Base-by-base conservation (phyloP, 208 protist species). In the Trypanosoma caninum region DNA sequence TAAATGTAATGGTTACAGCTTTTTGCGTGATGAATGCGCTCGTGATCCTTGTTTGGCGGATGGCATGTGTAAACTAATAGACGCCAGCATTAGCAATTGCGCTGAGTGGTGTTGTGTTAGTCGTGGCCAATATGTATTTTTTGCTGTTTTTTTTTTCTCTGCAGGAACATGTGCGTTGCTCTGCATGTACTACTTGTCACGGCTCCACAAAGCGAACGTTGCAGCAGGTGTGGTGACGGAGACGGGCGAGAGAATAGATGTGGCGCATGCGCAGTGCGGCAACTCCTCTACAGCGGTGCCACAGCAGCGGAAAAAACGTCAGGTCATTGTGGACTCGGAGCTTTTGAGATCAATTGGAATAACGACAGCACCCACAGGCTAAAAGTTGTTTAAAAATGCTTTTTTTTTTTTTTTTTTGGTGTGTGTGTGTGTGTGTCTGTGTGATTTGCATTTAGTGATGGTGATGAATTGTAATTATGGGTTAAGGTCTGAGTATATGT, bases 201-300 rank as follows among this genome's bases (percentile, higher is more conserved):
- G 87, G 0, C 82, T 94, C 30, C 87, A 94, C 44, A 64, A 81
- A 55, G 73, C 64, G 30, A 94, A 94, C 55, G 77, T 91, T 33
- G 64, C 73, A 34, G 61, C 71, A 22, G 87, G 87, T 16, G 84
- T 74, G 9, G 84, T 91, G 42, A 68, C 65, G 16, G 78, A 66
- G 28, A 59, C 59, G 30, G 87, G 87, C 1, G 79, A 86, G 25
- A 56, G 61, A 2, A 66, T 87, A 14, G 60, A 77, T 51, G 44
- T 66, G 16, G 52, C 53, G 27, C 45, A 23, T 8, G 72, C 59
- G 41, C 20, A 44, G 30, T n/a, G n/a, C n/a, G n/a, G n/a, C n/a
- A 70, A 74, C 31, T 62, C 59, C 2, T 52, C 73, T 45, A 68
- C 79, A 47, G 78, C 72, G 56, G 25, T 69, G 41, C 59, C 62